These are phyloP conservation scores for Pythium vanterpoolii DNA, from an alignment of 352 stramenopile genomes.

Conservation along the genomic window DNA sequence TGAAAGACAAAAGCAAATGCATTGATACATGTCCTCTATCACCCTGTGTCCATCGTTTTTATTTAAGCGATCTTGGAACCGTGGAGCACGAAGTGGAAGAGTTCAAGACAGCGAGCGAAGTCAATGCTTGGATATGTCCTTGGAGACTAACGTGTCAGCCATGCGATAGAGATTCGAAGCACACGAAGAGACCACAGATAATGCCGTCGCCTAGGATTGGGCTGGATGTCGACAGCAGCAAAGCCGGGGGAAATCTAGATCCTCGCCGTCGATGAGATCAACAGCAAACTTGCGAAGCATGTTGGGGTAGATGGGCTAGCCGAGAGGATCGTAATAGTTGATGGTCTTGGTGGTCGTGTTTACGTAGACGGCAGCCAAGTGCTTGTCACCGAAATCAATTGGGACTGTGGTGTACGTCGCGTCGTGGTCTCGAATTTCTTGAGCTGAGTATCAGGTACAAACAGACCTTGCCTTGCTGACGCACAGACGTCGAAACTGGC, in stretches of 20 bases:
- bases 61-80: too few species aligned
- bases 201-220: neutral
- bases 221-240: neutral
- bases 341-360: neutral
- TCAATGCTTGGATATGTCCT: neutral
- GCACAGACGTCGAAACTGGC: too few species aligned
- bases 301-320: neutral
- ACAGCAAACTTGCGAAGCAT: neutral
- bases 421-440: neutral
- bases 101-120: neutral
- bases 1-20: too few species aligned
- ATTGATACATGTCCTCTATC: too few species aligned
- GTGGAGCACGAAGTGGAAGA: neutral
- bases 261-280: neutral
- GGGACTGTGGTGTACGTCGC: neutral
- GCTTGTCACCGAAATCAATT: neutral
- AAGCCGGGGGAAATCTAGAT: neutral
- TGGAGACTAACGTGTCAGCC: neutral
- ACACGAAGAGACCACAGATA: neutral
- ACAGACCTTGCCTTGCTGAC: neutral
- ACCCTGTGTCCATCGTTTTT: too few species aligned
- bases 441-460: neutral
- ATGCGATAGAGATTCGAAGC: neutral
- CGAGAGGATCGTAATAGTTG: neutral
- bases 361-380: neutral